Base-by-base conservation (phyloP, 2,329 filamentous ascomycete genomes). In the Exophiala dermatitidis region DNA sequence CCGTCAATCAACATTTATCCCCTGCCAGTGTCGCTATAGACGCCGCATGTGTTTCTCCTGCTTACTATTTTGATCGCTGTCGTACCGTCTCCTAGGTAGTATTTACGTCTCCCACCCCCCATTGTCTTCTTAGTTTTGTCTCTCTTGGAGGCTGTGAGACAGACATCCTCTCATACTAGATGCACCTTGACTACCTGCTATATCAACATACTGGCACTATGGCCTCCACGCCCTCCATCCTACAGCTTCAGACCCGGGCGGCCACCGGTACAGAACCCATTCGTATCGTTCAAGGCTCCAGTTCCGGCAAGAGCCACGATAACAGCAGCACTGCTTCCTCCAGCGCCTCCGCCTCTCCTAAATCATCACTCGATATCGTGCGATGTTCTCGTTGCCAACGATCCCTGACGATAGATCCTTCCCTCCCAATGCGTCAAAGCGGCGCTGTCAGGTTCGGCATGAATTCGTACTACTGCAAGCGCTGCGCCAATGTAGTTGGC, bases 381-480 rank as follows among this genome's bases (percentile, higher is more conserved):
- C 72, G 73, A 48, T 76, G 74, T 61, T 76, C 72, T 9, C 64
- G 74, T 26, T 76, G 74, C 60, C 72, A 75, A 63, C 69, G 72
- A 54, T 72, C 71, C 5, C 65, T 76, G 61, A 73, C 68, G 47
- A 62, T 74, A n/a, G 67, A 70, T 29, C 46, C 56, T 5, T 64
- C 65, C 37, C 61, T 66, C 5, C 67, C 69, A 5, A 63, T 67
- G 6, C 60, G 66, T 1, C 34, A 29, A 7, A 54, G 52, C 33
- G 69, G 67, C 3, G 68, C 68, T 1, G 70, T 76, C 12, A 71
- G 69, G 43, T 75, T 75, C 61, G 73, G 72, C 50, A 72, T 74
- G 65, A 76, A 75, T 55, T 74, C 71, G 19, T 76, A 75, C 58
- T 76, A 76, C 60, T 76, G 74, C 58, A 53, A 47, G 29, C 51